Percentiles rank a stretch among this genome's conserved stretches.
phyloP scores from a whole-genome alignment of 139 green algal species.

The Chlorella sp. region DNA sequence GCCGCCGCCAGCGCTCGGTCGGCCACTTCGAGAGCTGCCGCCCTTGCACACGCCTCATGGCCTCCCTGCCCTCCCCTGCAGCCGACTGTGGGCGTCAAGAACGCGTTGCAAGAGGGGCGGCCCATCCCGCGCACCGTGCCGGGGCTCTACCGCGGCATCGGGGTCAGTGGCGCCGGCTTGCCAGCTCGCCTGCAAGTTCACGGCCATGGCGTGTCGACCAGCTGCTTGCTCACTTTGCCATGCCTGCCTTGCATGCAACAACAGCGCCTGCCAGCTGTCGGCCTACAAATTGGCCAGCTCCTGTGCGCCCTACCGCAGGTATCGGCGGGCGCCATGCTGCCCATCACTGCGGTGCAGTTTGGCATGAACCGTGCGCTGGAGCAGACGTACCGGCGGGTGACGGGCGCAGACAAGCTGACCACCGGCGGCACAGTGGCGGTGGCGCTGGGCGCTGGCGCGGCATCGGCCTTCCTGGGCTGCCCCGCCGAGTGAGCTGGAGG shows the following conservation, averaged over 20 bases:
- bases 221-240: not conserved
- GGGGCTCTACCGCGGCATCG: slow-evolving; percentile 83
- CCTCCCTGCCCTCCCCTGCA: slow-evolving; percentile 29
- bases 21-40: not conserved
- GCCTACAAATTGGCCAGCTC: not conserved
- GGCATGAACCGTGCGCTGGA: slow-evolving; percentile 74
- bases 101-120: slow-evolving; percentile 82
- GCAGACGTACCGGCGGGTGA: slow-evolving; percentile 11
- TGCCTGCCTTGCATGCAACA: no score
- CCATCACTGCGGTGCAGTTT: slow-evolving; percentile 92
- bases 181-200: not conserved
- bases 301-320: slow-evolving; percentile 54
- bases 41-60: not conserved
- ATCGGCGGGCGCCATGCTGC: slow-evolving; percentile 84
- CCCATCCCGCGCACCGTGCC: slow-evolving; percentile 67
- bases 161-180: slow-evolving; percentile 45
- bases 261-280: no score
- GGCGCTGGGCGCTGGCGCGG: slow-evolving; percentile 62
- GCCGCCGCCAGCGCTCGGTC: not conserved
- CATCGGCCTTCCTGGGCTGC: slow-evolving; percentile 72
- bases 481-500: slow-evolving; percentile 65
- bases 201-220: no score
- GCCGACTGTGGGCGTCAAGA: slow-evolving; percentile 90
- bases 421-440: slow-evolving; percentile 37
- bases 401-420: not conserved